These are phyloP conservation scores for Boletus vermiculosoides DNA, from an alignment of 768 basidiomycete species.

Conservation along the genomic window DNA sequence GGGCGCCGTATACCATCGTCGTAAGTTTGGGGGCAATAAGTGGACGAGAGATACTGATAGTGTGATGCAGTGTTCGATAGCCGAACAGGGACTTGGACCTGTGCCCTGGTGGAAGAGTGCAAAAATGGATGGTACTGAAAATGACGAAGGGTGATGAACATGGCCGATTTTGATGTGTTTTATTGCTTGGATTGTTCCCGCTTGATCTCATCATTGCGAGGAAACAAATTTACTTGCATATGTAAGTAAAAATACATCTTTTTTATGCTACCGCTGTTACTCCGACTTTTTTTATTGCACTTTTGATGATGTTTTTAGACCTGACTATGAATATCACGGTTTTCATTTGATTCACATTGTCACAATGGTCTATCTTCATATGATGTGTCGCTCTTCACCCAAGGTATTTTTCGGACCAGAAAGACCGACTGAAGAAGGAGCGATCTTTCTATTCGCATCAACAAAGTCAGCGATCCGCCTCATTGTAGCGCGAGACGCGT, in stretches of 20 bases:
- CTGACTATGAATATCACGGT: neutral
- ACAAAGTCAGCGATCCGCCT: neutral
- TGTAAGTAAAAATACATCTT: slow-evolving; percentile 1
- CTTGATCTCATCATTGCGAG: neutral
- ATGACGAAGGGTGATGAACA: slow-evolving; percentile 37
- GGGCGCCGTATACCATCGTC: slow-evolving; percentile 67
- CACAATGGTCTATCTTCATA: neutral
- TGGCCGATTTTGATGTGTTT: neutral
- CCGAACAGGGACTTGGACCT: slow-evolving; percentile 80
- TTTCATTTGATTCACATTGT: neutral
- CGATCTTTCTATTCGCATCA: neutral
- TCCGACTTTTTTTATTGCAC: neutral
- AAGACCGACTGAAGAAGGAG: neutral
- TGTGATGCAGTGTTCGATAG: slow-evolving; percentile 69
- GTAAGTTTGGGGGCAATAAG: slow-evolving; percentile 39
- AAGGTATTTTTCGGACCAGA: neutral
- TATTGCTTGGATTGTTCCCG: neutral
- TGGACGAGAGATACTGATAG: neutral
- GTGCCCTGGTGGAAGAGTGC: slow-evolving; percentile 70
- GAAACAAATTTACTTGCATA: neutral
- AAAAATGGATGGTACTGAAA: slow-evolving; percentile 39
- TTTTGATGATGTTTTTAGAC: neutral
- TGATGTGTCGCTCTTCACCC: neutral
- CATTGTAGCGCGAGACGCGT: too few relatives aligned
- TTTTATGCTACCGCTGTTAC: neutral